Base-by-base conservation (phyloP, 164 flowering plant genomes). In the Paratinospora sagittata region DNA sequence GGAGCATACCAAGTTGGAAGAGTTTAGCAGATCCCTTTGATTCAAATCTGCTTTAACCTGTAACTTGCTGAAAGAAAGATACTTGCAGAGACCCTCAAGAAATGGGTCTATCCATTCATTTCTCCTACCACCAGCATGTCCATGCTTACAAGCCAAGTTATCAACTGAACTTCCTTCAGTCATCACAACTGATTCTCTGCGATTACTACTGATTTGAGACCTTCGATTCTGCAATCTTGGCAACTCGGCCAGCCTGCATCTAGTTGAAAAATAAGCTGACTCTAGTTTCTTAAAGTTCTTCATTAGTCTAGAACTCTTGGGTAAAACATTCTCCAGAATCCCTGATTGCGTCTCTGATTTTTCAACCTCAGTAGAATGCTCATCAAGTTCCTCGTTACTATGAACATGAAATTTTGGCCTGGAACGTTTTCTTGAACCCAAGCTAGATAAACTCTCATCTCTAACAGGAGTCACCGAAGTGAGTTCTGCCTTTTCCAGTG, bases 1-100 rank as follows among this genome's bases (percentile, higher is more conserved):
- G 8, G 97, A 88, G 82, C 99, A 96, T 13, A 96, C 95, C 13
- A 96, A 81, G 79, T 91, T 93, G 67, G 97, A 93, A 73, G 97
- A 89, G 76, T 87, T 92, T 55, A 96, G 79, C 63, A 96, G 85
- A 82, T 93, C 99, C 37, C 90, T 95, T 81, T 96, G 99, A 75
- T 93, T 93, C 81, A 96, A 78, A 49, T 96, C 93, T 63, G 97
- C 98, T 79, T 82, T 90, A 34, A 91, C 93, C 77, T 83, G 87
- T 60, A 93, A 77, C 82, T 90, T 89, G 73, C 87, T 89, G 76
- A 80, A 88, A 30, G 99, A 84, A 10, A 96, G 81, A 82, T 93
- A 93, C 74, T 93, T 96, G 89, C 92, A 87, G 61, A 96, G 78
- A 45, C 93, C 97, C 69, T 89, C 98, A 67, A 96, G 93, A 77